Base-by-base conservation (phyloP, 768 basidiomycete species). In the Tremella mesenterica region DNA sequence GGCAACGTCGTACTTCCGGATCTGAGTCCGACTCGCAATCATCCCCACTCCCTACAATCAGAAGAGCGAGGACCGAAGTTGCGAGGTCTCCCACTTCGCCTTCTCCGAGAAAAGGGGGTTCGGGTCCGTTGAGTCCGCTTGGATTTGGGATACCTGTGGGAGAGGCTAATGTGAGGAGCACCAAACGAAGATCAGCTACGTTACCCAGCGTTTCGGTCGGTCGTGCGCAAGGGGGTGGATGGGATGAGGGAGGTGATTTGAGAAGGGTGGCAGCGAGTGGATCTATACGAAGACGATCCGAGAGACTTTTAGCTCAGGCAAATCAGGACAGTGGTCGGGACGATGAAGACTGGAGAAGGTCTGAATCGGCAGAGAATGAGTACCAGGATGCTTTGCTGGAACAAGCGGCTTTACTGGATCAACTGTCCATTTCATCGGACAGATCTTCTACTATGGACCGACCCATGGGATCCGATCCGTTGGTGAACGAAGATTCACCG, bases 141-240 rank as follows among this genome's bases (percentile, higher is more conserved):
- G 44, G 44, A n/a, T n/a, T n/a, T n/a, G n/a, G n/a, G n/a, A n/a
- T n/a, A n/a, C n/a, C n/a, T n/a, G n/a, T n/a, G n/a, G n/a, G n/a
- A n/a, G n/a, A n/a, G n/a, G n/a, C n/a, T n/a, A n/a, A n/a, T n/a
- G n/a, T n/a, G n/a, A 38, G 30, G 41, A 18, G 18, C 26, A 45
- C 49, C 48, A 63, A 66, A 53, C 62, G 49, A 0, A 65, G 70
- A 18, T 69, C 70, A 8, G 64, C 64, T 1, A 72, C 70, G 2
- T 47, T 67, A 33, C 64, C 69, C 3, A 59, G 55, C 13, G 44
- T 27, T 20, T 48, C 38, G 7, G 27, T 52, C n/a, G 29, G 50
- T 26, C 43, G 44, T 41, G 9, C 43, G 1, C 28, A 59, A 9
- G n/a, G n/a, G n/a, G n/a, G n/a, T n/a, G 60, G 44, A 21, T 63